Conservation (phyloP, 169 alveolate genomes). For the Eimeria sp. region DNA sequence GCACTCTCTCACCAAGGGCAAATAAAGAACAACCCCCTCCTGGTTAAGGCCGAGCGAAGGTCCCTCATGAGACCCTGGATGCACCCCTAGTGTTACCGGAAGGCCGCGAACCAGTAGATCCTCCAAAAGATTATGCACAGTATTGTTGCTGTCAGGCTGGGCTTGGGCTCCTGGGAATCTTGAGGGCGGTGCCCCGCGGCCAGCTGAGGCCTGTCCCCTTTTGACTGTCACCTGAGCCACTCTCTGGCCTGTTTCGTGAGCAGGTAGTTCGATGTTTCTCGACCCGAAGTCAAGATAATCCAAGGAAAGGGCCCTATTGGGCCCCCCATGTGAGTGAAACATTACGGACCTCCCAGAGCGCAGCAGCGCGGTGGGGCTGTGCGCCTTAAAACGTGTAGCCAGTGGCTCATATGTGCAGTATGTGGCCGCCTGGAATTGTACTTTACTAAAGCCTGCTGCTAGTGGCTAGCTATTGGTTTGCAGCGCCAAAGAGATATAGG, state of each 20-base stretch:
- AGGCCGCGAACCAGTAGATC: conserved; percentile 27
- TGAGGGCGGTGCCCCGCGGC: not conserved
- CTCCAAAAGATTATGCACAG: not conserved
- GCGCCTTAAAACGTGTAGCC: not conserved
- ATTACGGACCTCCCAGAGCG: not conserved
- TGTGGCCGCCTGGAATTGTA: not conserved
- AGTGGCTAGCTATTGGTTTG: not conserved
- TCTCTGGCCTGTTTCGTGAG: not conserved
- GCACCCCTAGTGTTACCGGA: conserved; percentile 8
- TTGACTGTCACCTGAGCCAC: not conserved
- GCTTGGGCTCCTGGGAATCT: not conserved
- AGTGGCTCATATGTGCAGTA: conserved; percentile 7
- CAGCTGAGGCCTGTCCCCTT: not conserved
- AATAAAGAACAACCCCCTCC: conserved; percentile 12
- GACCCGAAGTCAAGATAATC: not conserved
- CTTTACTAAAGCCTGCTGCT: not conserved
- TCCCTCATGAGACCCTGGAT: conserved; percentile 5
- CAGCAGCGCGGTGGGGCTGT: conserved; percentile 1
- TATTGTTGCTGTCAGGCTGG: not conserved
- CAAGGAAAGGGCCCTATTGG: conserved; percentile 18
- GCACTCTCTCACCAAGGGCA: conserved; percentile 38
- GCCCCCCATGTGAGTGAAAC: not conserved
- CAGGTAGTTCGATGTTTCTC: not conserved
- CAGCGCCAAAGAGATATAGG: not conserved
- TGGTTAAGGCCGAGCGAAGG: conserved; percentile 47